Percentiles rank a stretch among this genome's conserved stretches.
Evolutionary conservation across 805 yeast species (phyloP).

Genomic region (Schwanniomyces occidentalis): DNA sequence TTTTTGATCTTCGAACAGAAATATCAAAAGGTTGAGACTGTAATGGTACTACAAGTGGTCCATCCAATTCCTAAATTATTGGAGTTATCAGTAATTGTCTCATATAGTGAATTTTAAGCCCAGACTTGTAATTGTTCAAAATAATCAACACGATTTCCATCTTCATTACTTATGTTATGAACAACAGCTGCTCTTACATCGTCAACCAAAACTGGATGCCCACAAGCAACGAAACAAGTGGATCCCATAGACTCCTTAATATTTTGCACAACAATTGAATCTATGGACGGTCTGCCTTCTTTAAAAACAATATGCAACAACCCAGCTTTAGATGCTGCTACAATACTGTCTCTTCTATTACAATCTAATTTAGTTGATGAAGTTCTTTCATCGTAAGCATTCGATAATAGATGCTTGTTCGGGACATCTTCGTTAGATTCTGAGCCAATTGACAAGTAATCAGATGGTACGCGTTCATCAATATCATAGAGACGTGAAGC

Average conservation of each 20-base stretch:
- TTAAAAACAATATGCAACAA: constrained; percentile 30
- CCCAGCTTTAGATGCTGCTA: too few species aligned
- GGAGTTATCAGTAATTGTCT: too few species aligned
- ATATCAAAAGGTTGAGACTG: too few species aligned
- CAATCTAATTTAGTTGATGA: too few species aligned
- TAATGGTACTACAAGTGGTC: too few species aligned
- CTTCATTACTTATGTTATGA: constrained; percentile 29
- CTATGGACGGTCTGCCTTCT: constrained; percentile 47
- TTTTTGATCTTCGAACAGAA: too few species aligned
- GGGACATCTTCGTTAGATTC: not conserved
- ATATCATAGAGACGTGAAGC: not conserved
- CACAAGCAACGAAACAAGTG: constrained; percentile 32
- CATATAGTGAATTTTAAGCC: too few species aligned
- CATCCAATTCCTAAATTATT: too few species aligned
- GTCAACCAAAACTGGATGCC: constrained; percentile 35
- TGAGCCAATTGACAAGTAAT: too few species aligned
- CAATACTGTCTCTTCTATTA: too few species aligned
- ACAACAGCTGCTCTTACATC: constrained; percentile 38
- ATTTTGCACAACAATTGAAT: constrained; percentile 29
- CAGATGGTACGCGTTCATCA: not conserved
- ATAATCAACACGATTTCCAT: constrained; percentile 56
- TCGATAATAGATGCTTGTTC: too few species aligned
- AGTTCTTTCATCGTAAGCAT: too few species aligned
- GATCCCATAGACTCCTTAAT: constrained; percentile 37
- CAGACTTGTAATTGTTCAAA: constrained; percentile 74